Evolutionary conservation across 2,329 filamentous ascomycete genomes (phyloP).

Genomic region (Colletotrichum nymphaeae): DNA sequence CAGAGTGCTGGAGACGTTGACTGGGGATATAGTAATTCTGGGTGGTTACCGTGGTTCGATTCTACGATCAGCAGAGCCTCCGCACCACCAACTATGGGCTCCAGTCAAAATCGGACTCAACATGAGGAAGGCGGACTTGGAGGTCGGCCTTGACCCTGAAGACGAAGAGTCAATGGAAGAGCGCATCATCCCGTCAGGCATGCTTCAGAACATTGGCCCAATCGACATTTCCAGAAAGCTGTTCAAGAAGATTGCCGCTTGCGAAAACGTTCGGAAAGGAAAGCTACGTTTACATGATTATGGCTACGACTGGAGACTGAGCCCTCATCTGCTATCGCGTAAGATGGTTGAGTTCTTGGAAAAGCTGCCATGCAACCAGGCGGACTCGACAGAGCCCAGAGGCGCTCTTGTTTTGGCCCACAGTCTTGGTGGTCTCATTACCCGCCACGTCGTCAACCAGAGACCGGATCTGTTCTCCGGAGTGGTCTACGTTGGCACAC

Average conservation of each 20-base stretch:
- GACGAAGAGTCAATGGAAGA: slow-evolving; percentile 88
- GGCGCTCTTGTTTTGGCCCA: slow-evolving; percentile 89
- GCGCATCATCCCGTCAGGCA: slow-evolving; percentile 85
- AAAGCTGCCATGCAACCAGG: slow-evolving; percentile 78
- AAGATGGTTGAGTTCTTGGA: slow-evolving; percentile 81
- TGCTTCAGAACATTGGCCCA: slow-evolving; percentile 91
- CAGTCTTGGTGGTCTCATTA: slow-evolving; percentile 88
- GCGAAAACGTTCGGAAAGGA: slow-evolving; percentile 77
- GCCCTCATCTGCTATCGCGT: slow-evolving; percentile 79
- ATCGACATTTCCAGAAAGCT: slow-evolving; percentile 89
- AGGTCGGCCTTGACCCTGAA: slow-evolving; percentile 83
- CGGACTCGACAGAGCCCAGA: slow-evolving; percentile 69
- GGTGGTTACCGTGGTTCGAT: slow-evolving; percentile 93
- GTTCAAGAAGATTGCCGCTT: slow-evolving; percentile 80
- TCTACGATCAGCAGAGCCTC: slow-evolving; percentile 83
- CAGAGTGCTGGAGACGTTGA: slow-evolving; percentile 72
- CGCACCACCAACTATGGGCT: slow-evolving; percentile 91
- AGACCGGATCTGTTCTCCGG: slow-evolving; percentile 87
- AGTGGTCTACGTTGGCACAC: slow-evolving; percentile 86
- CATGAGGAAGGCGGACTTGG: slow-evolving; percentile 89
- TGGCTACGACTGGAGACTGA: slow-evolving; percentile 94
- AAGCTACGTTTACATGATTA: slow-evolving; percentile 87
- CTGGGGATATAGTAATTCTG: slow-evolving; percentile 87
- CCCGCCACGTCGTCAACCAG: slow-evolving; percentile 87
- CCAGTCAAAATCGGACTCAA: slow-evolving; percentile 94